Evolutionary conservation across 176 grass and related monocot species (phyloP).

Genomic region (Cymbopogon citratus): DNA sequence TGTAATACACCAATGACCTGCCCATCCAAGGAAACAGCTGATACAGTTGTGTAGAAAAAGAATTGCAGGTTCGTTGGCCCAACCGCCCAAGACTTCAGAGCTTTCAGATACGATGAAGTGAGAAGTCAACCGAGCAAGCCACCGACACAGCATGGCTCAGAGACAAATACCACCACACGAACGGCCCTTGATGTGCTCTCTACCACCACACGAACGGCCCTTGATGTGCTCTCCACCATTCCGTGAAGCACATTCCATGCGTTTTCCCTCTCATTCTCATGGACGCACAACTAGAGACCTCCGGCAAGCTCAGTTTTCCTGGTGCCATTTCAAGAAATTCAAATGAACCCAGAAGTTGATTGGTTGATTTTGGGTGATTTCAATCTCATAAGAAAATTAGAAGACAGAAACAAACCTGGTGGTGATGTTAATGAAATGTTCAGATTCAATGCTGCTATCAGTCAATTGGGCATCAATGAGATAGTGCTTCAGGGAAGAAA

Average conservation of each 20-base stretch:
- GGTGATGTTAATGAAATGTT: no score
- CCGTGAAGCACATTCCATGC: neutral
- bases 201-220: slow-evolving; percentile 11
- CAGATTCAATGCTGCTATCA: no score
- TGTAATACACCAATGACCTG: neutral
- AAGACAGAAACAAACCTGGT: no score
- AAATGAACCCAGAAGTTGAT: no score
- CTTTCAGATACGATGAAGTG: neutral
- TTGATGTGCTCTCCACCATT: slow-evolving; percentile 31
- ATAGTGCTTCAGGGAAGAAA: no score
- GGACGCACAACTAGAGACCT: neutral
- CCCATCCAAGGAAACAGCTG: neutral
- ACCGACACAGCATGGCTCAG: neutral
- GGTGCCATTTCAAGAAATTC: no score
- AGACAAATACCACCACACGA: neutral
- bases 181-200: slow-evolving; percentile 11
- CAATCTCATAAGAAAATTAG: no score
- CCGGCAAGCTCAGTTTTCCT: slow-evolving; percentile 8
- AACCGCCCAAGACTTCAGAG: neutral
- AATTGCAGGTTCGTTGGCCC: neutral
- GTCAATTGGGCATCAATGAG: no score
- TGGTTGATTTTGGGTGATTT: no score
- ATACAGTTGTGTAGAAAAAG: slow-evolving; percentile 3
- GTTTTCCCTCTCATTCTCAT: neutral
- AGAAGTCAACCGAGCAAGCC: slow-evolving; percentile 7